Evolutionary conservation across 163 green algal genomes (phyloP), one percentile per base, ranked within the genome.

Genomic region (Scenedesmus sp.): DNA sequence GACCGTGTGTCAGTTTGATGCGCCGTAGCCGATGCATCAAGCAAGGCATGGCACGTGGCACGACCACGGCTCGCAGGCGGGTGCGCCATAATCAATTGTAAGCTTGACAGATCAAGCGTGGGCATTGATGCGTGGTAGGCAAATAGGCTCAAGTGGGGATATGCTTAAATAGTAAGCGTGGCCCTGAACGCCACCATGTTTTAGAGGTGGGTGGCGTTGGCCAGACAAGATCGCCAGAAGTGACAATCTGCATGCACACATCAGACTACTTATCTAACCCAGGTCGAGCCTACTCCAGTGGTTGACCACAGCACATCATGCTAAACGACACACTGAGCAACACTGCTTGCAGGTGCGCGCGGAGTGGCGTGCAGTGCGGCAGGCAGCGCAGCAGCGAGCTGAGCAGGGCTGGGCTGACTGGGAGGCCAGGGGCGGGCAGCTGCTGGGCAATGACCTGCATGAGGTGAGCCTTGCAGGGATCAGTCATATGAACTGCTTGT

Each of bases 401-500:
- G 26, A 55, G 23, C 70, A 74, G n/a, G 77, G 79, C 1, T 88
- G 84, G 67, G 73, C 84, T 10, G 83, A 93, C 12, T 89, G 88
- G 88, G 4, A 46, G 34, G 54, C 26, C 20, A 54, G 6, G 8
- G 62, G 60, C 12, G 81, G 88, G 13, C 34, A 67, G 54, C 86
- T 97, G 66, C 91, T 95, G 56, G 97, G 97, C 57, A 97, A 96
- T 70, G 96, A 98, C 82, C 20, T 94, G 60, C 95, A 98, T 89
- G 55, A 82, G 82, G 83, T 89, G 18, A n/a, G n/a, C 34, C 4
- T 54, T 91, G 70, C n/a, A 92, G 82, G 26, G 15, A 6, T 1
- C 76, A 46, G 34, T 46, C 34, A 46, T 46, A 46, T 46, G 34
- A 46, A 46, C 34, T 46, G 34, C 34, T 46, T 46, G 34, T 46